Evolutionary conservation across 2,329 filamentous ascomycete species (phyloP), one percentile per base, ranked within the genome.

Genomic region (Monosporascus sp.): DNA sequence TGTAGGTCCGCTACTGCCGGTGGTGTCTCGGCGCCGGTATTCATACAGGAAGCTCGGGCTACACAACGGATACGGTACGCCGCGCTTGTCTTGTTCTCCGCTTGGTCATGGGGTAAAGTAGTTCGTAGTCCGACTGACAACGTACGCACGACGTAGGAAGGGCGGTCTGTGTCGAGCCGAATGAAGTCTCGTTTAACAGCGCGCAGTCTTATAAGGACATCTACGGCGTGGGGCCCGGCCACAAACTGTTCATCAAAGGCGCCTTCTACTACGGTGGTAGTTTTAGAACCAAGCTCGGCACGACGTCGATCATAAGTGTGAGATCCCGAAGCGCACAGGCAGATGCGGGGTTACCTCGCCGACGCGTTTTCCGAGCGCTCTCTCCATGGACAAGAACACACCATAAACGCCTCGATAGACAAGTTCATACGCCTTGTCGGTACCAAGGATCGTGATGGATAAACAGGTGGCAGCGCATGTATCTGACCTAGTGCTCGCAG

Each of bases 401-500:
- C 65, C 9, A 52, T 68, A 20, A 35, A 37, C 8, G 37, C 39
- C 5, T 58, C 56, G 15, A 52, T 65, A 14, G 57, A 65, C 38
- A 55, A 55, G n/a, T 51, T 65, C 18, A 37, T 60, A 41, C 24
- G 52, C 18, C 15, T 52, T 27, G 22, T 58, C 49, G 49, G 51
- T 46, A 11, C 50, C 17, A 56, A 52, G 54, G 56, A 27, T 22
- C 7, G 52, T 61, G 3, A 58, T 63, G 4, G 61, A 60, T 25
- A 37, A 55, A 8, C 63, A 67, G 48, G 53, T 67, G 2, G 63
- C 62, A 2, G 62, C 64, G 2, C 64, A 66, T 43, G 50, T 63
- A 5, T 63, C 58, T 1, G 63, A 64, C 37, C 58, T 66, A 20
- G 59, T 67, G 2, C 51, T 62, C 24, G 63, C 63, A 0, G 61